Base-by-base conservation (phyloP, 345 rosid species). In the Erucastrum elatum region DNA sequence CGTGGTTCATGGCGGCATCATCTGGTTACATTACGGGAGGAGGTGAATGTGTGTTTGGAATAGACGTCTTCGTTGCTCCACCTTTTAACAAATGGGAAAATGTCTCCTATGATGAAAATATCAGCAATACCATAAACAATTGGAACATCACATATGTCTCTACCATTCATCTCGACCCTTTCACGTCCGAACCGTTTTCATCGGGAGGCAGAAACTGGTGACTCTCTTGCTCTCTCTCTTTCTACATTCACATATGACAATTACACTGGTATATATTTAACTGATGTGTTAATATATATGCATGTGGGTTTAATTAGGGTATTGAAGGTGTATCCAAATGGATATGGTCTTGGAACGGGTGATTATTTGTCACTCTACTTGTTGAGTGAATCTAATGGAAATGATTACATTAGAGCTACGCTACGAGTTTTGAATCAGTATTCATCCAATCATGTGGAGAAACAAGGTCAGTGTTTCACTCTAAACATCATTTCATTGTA, bases 191-290 rank as follows among this genome's bases (percentile, higher is more conserved):
- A 2, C 3, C 29, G 6, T 67, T 67, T 58, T 27, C 33, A 21
- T 39, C 65, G 5, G 73, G 79, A 58, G 73, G 66, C 35, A 75
- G 65, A 39, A 75, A 75, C 39, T 75, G 79, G 79, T 75, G 10
- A 58, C 26, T 49, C 46, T 44, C 69, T 73, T 8, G 11, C 21
- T 21, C 21, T 72, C 60, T 5, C 31, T 29, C 17, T 26, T 60
- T 27, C 64, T 27, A 60, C n/a, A 59, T 59, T 1, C 66, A 61
- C 39, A 63, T 30, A 8, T 35, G 3, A 13, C 39, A 49, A 13
- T n/a, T 29, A 44, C 17, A 29, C 62, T 27, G 55, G 17, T 58
- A 39, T 37, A 8, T 37, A 26, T 59, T 0, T 70, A 34, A 51
- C 49, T 21, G 21, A 21, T 4, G 10, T 70, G 62, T 69, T 69